Evolutionary conservation across 768 basidiomycete species (phyloP), one percentile per base, ranked within the genome.

Genomic region (Macrolepiota albuminosa): DNA sequence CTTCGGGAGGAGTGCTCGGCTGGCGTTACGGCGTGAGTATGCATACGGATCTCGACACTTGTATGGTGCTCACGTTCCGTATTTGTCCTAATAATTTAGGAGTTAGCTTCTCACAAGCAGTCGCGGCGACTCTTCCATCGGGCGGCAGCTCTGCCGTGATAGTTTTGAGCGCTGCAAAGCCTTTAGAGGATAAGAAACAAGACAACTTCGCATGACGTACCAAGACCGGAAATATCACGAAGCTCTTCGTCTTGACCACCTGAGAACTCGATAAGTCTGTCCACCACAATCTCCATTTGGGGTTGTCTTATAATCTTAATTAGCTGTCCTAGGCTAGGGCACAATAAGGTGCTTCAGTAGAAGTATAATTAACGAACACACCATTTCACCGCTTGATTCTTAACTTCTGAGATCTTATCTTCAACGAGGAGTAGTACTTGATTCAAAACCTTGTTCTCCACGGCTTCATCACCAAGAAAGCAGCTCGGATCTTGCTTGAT

Each of bases 331-430:
- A 98, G 76, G 68, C 95, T 98, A 59, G 8, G 61, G 9, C 36
- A 57, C 48, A 21, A 59, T 64, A 54, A 61, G 24, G 33, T n/a
- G 29, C n/a, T n/a, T 26, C 40, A 47, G 51, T 26, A 34, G 26
- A 39, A 42, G 39, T 3, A 39, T 49, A 24, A 1, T 29, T 37
- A 8, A 24, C 18, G 37, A 24, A 70, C 82, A 56, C 66, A 91
- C 96, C 94, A 95, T 77, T 95, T 94, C 11, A 97, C 96, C 2
- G 94, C 93, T 71, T 93, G 89, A 69, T 97, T 97, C 80, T 98
- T 98, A 64, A 98, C 97, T 78, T 99, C 97, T 8, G 94, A 94
- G 65, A 95, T 98, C 74, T 88, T 89, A 76, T 99, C 97, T 69
- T 92, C 90, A 5, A 98, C 88, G 21, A 98, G 82, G 37, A 84